Evolutionary conservation across 2,329 filamentous ascomycete species (phyloP).

Genomic region (Fusarium oligoseptatum): DNA sequence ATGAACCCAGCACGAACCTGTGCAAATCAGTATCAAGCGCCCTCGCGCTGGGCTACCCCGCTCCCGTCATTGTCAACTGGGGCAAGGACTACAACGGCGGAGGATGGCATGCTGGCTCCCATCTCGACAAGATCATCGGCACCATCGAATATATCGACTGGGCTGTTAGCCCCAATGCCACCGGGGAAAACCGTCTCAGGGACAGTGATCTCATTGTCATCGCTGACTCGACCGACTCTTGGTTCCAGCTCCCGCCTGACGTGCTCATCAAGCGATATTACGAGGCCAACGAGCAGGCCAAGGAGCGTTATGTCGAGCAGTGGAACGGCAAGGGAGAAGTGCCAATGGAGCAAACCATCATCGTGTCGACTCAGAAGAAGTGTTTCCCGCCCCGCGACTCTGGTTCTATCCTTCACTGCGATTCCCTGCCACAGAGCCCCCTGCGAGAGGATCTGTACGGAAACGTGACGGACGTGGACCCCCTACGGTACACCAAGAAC

Average conservation of each 20-base stretch:
- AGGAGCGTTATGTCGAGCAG: conserved; percentile 16
- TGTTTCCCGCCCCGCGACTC: conserved; percentile 28
- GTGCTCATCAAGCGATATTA: conserved; percentile 46
- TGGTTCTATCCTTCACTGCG: conserved; percentile 35
- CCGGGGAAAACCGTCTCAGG: conserved; percentile 11
- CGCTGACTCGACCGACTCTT: conserved; percentile 46
- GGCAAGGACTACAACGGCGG: conserved; percentile 24
- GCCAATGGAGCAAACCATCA: conserved; percentile 38
- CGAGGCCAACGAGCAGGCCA: conserved; percentile 31
- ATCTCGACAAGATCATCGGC: conserved; percentile 47
- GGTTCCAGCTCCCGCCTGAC: conserved; percentile 48
- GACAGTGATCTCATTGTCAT: conserved; percentile 46
- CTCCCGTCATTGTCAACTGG: conserved; percentile 48
- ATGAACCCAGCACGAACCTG: conserved; percentile 39
- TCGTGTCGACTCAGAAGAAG: conserved; percentile 38
- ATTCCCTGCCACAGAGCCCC: conserved; percentile 32
- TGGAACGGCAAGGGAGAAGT: background rate
- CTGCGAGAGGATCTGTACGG: conserved; percentile 37
- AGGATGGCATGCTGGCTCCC: conserved; percentile 32
- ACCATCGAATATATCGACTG: conserved; percentile 44
- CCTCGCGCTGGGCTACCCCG: conserved; percentile 44
- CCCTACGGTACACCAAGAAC: background rate
- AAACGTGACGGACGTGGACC: conserved; percentile 24
- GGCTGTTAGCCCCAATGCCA: background rate
- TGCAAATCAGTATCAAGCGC: conserved; percentile 45